Conservation (phyloP, 768 basidiomycete species). For the Trametes sanguinea region DNA sequence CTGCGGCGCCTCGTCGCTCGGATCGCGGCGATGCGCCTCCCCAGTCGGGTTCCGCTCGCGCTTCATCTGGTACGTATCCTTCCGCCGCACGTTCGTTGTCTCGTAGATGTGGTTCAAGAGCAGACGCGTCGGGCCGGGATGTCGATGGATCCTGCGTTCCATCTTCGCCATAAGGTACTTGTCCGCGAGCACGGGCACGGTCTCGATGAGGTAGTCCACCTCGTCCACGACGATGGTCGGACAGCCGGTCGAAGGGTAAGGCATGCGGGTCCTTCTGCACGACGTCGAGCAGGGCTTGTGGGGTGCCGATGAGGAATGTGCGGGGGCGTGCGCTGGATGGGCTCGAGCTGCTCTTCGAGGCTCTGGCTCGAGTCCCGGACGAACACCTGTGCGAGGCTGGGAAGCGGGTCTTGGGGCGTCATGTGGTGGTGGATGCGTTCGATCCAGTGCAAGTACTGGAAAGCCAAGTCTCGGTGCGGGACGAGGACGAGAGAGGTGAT, state of each 20-base stretch:
- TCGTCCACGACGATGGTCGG: constrained; percentile 73
- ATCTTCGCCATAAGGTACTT: constrained; percentile 41
- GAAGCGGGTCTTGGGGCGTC: constrained; percentile 32
- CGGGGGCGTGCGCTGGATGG: constrained; percentile 49
- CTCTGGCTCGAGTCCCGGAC: constrained; percentile 52
- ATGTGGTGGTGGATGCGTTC: constrained; percentile 43
- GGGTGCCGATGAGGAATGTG: constrained; percentile 76
- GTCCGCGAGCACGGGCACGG: constrained; percentile 43
- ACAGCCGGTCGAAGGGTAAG: constrained; percentile 49
- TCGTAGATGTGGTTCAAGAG: constrained; percentile 60
- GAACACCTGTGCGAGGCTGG: constrained; percentile 58
- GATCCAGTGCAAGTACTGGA: constrained; percentile 69
- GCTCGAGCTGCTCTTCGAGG: constrained; percentile 42
- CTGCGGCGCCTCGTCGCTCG: constrained; percentile 43
- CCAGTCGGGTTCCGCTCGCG: neutral
- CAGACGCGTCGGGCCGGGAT: constrained; percentile 59
- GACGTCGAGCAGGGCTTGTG: constrained; percentile 65
- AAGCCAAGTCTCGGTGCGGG: constrained; percentile 72
- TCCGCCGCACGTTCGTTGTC: neutral
- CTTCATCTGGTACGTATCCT: neutral
- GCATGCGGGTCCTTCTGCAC: constrained; percentile 44
- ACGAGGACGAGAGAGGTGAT: constrained; percentile 61
- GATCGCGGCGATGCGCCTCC: neutral
- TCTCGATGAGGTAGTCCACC: constrained; percentile 70
- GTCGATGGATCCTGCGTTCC: constrained; percentile 46